Evolutionary conservation across 768 basidiomycete genomes (phyloP), one percentile per base, ranked within the genome.

Genomic region (Pulveroboletus sp.): DNA sequence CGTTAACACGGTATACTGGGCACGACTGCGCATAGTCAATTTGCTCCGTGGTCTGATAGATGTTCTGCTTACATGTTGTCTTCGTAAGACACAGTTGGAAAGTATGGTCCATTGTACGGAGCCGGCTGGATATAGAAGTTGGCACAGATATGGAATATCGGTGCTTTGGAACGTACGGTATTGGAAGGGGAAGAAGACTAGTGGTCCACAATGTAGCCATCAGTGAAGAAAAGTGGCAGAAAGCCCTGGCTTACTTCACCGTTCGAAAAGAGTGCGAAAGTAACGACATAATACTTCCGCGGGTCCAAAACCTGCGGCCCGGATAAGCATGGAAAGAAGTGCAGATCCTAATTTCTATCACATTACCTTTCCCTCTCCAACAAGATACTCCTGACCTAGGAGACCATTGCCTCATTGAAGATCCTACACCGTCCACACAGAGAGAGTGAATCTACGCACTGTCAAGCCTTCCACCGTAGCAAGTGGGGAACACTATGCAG

Each of bases 171-270:
- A 35, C 59, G 51, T 19, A 60, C 59, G 2, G 59, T 81, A 55
- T 80, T 81, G 0, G 80, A 81, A 34, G 80, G 79, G 20, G 81
- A 82, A 20, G 79, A 82, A 2, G 80, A 82, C 78, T 81, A 29
- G 13, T 21, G 31, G 13, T 21, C 21, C 36, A 31, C 9, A 6
- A 38, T 17, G 9, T 9, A 5, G 27, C 5, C n/a, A 21, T 51
- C 19, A 44, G 46, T 19, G 11, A 33, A 32, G 13, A 19, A 27
- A 21, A 32, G 6, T n/a, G 23, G 24, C 16, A 20, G 14, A 17
- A 12, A 10, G 32, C 11, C 35, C 12, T 19, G 40, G 12, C 71
- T 24, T 45, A 79, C 80, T 72, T 82, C 79, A 57, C 81, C 80
- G 51, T 80, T 80, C 32, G 76, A 79, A 57, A 82, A 82, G 34